phyloP scores from a whole-genome alignment of 345 rosid species.

The Salix brachista region DNA sequence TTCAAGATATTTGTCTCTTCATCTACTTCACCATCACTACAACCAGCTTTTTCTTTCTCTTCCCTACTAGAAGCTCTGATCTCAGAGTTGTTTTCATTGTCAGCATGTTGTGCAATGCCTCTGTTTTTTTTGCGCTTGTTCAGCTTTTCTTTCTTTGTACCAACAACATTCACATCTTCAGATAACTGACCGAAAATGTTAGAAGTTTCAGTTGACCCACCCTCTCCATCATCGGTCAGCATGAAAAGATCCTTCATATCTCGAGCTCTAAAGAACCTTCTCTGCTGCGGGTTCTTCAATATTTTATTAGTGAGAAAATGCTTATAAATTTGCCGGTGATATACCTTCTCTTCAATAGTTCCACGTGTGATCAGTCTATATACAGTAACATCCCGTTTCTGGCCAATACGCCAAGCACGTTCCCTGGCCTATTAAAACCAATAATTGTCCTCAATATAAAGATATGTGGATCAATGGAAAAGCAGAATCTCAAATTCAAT shows the following conservation, averaged over 20 bases:
- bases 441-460: slow-evolving; percentile 2
- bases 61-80: slow-evolving; percentile 33
- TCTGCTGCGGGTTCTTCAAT: slow-evolving; percentile 91
- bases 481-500: not conserved
- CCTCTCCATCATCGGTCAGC: slow-evolving; percentile 64
- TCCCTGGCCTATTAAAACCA: slow-evolving; percentile 77
- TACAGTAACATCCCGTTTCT: slow-evolving; percentile 80
- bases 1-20: slow-evolving; percentile 76
- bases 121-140: slow-evolving; percentile 23
- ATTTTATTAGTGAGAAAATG: slow-evolving; percentile 95
- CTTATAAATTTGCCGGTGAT: slow-evolving; percentile 93
- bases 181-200: slow-evolving; percentile 77
- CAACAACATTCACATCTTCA: slow-evolving; percentile 68
- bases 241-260: slow-evolving; percentile 92
- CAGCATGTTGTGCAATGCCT: slow-evolving; percentile 19
- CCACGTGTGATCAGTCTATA: slow-evolving; percentile 92
- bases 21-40: slow-evolving; percentile 41
- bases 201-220: slow-evolving; percentile 75
- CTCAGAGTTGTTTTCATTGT: slow-evolving; percentile 25
- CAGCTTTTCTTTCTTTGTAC: slow-evolving; percentile 35
- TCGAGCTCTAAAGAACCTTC: slow-evolving; percentile 89
- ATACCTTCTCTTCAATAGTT: slow-evolving; percentile 95
- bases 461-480: not conserved
- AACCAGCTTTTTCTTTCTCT: slow-evolving; percentile 46
- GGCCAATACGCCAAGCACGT: slow-evolving; percentile 99